Base-by-base conservation (phyloP, 2,329 filamentous ascomycete species). In the Fusarium sp. region DNA sequence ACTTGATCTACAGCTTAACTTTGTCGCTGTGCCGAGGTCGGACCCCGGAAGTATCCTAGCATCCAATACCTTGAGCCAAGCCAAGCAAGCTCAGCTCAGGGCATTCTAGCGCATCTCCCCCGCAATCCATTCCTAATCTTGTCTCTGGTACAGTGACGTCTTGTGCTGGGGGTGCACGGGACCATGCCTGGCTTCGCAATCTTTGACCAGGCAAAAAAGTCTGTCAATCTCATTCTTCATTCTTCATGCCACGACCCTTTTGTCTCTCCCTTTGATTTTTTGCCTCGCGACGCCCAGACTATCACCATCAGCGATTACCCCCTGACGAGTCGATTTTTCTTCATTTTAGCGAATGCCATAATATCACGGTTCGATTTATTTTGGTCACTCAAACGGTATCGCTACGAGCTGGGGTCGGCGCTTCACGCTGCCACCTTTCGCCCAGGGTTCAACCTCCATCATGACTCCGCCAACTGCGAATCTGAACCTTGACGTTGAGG, bases 401-500 rank as follows among this genome's bases (percentile, higher is more conserved):
- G 36, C 47, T 62, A 59, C 35, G 33, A 63, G 42, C 67, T 66
- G 58, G 54, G 47, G 66, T 60, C 51, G 64, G 59, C 70, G 35
- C 44, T 52, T 58, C 52, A 56, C 60, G 73, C 67, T 73, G 58
- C 63, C 67, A 68, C 57, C 66, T 62, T 49, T 75, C 45, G 58
- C 60, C 64, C 63, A 70, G 74, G 70, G 58, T 70, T 74, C 51
- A 55, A 41, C 24, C 51, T 55, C 26, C 73, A 74, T 72, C 77
- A 90, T 90, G 87, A 87, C 85, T 57, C 88, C 88, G 56, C 87
- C 88, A 8, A 88, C 88, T 26, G 84, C 79, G 42, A 86, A 84
- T n/a, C 81, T 90, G 70, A 92, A 93, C 82, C 87, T 98, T 76
- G 93, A 98, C 82, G 91, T 98, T 69, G 94, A 96, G 80, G 95